These are phyloP conservation scores for Phaeomoniella chlamydospora DNA, from an alignment of 2,329 filamentous ascomycete genomes.

Conservation along the genomic window DNA sequence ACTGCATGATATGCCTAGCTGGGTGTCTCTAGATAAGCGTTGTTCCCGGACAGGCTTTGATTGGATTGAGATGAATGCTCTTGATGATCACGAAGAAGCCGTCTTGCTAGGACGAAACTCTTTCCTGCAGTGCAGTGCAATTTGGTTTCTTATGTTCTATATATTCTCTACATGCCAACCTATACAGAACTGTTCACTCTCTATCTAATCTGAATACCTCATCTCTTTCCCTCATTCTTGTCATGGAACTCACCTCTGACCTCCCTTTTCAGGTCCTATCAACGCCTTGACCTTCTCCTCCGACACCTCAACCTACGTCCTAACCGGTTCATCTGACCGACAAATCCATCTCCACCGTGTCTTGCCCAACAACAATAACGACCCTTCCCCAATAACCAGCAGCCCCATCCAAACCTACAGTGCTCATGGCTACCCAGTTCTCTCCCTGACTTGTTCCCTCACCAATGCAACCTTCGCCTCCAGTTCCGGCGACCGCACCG, in stretches of 20 bases:
- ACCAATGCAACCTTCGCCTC: slow-evolving; percentile 79
- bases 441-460: slow-evolving; percentile 56
- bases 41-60: too few species aligned
- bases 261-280: slow-evolving; percentile 41
- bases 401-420: slow-evolving; percentile 72
- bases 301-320: slow-evolving; percentile 59
- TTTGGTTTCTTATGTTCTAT: not conserved
- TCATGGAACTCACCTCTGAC: not conserved
- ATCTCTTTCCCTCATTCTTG: not conserved
- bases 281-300: slow-evolving; percentile 62
- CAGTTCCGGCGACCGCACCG: slow-evolving; percentile 76
- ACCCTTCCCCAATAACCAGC: slow-evolving; percentile 13
- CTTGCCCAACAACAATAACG: slow-evolving; percentile 23
- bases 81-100: not conserved
- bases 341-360: slow-evolving; percentile 72
- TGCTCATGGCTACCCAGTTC: slow-evolving; percentile 83
- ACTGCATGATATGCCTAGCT: too few species aligned
- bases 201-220: not conserved
- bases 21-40: too few species aligned
- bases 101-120: too few species aligned
- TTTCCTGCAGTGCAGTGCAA: not conserved
- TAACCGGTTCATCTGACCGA: slow-evolving; percentile 77
- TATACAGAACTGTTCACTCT: not conserved
- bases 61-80: too few species aligned
- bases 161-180: not conserved